Percentiles rank a stretch among this genome's conserved stretches.
Conservation (phyloP, 1,139 yeast species). For the Zygoascus meyerae region DNA sequence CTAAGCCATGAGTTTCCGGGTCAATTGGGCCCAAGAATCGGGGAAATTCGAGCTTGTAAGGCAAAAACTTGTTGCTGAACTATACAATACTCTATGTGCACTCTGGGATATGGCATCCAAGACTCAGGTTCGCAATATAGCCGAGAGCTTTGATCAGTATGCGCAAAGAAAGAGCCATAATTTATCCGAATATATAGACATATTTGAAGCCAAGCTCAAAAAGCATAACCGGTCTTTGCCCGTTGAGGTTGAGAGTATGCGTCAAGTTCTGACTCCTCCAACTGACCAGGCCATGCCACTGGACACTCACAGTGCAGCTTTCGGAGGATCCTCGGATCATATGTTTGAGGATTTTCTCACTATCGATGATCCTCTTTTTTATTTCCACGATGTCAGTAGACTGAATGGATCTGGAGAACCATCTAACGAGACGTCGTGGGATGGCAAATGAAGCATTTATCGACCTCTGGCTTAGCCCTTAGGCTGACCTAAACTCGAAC, state of each 20-base stretch:
- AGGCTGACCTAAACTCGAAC: no score
- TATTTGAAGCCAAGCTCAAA: not conserved
- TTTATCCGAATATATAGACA: slow-evolving; percentile 1
- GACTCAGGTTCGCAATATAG: slow-evolving; percentile 5
- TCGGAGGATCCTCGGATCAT: no score
- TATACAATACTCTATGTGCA: slow-evolving; percentile 1
- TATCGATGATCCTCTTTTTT: no score
- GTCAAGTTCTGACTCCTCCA: not conserved
- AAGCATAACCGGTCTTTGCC: slow-evolving; percentile 4
- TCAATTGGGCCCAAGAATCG: slow-evolving; percentile 2
- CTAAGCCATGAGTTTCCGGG: not conserved
- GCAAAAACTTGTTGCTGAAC: not conserved
- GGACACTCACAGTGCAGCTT: no score
- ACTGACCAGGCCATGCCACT: no score
- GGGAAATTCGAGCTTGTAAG: not conserved
- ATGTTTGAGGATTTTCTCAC: no score
- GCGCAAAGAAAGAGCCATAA: not conserved
- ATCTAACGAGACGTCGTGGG: no score
- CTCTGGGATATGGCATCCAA: slow-evolving; percentile 5
- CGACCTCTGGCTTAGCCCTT: no score
- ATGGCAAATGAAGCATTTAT: no score
- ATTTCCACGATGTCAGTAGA: no score
- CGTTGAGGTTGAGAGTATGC: not conserved
- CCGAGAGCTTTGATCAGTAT: slow-evolving; percentile 8
- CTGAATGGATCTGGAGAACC: no score